A percentile compares a stretch with the other conserved stretches of the same genome.
These are phyloP conservation scores for Earliella scabrosa DNA, from an alignment of 1,284 basidiomycete species.

Conservation along the genomic window DNA sequence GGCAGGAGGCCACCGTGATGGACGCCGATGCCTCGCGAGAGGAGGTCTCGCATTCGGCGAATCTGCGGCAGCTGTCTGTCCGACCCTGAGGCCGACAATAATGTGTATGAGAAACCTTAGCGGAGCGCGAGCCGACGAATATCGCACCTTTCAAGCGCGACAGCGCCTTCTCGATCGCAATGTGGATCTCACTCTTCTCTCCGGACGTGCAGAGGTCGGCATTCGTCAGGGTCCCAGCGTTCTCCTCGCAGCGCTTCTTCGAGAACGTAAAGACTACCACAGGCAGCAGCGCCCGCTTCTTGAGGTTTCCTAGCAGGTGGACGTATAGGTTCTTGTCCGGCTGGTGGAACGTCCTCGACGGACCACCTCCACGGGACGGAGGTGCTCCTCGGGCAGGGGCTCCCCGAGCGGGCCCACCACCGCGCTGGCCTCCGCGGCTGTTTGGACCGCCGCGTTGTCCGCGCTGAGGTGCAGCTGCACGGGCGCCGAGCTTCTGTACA, in stretches of 20 bases:
- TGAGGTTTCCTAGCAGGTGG: slow-evolving; percentile 86
- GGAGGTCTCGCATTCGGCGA: slow-evolving; percentile 86
- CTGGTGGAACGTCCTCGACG: slow-evolving; percentile 67
- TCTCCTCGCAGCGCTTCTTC: slow-evolving; percentile 97
- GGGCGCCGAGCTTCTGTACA: slow-evolving; percentile 78
- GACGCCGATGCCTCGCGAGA: slow-evolving; percentile 93
- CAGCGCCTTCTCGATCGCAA: slow-evolving; percentile 92
- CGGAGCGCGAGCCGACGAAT: not conserved
- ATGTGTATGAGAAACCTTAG: not conserved
- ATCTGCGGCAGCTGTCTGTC: slow-evolving; percentile 98
- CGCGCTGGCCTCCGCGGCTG: slow-evolving; percentile 49
- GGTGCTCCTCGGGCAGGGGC: slow-evolving; percentile 32
- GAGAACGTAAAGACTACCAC: slow-evolving; percentile 98
- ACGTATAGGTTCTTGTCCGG: slow-evolving; percentile 93
- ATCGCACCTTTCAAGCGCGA: slow-evolving; percentile 86
- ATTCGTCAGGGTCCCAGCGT: slow-evolving; percentile 89
- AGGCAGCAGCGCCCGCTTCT: slow-evolving; percentile 87
- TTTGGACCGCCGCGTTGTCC: slow-evolving; percentile 57
- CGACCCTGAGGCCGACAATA: slow-evolving; percentile 56
- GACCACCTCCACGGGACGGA: slow-evolving; percentile 51
- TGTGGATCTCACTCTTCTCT: slow-evolving; percentile 97
- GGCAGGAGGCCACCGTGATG: slow-evolving; percentile 98
- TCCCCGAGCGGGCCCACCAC: slow-evolving; percentile 51
- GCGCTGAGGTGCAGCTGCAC: slow-evolving; percentile 70
- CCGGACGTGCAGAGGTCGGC: slow-evolving; percentile 85